Percentiles rank a stretch among this genome's conserved stretches.
These are phyloP conservation scores for Albifimbria verrucaria DNA, from an alignment of 2,329 filamentous ascomycete species.

Conservation along the genomic window DNA sequence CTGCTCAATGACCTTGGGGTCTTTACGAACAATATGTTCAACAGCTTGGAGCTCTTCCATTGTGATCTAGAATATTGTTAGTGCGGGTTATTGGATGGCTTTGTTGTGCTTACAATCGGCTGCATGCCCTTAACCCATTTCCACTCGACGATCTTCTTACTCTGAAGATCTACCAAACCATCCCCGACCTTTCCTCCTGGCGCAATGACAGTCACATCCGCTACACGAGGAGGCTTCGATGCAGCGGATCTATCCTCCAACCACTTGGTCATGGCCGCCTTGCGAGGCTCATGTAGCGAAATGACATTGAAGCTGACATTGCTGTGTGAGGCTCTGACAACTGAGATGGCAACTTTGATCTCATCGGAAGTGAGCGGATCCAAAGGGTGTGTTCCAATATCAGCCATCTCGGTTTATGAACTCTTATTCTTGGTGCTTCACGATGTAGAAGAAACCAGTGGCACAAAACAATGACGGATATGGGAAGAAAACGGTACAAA, in stretches of 20 bases:
- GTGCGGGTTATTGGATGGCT: conserved; percentile 8
- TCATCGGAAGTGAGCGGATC: conserved; percentile 47
- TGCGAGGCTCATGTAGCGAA: conserved; percentile 79
- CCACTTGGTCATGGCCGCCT: conserved; percentile 80
- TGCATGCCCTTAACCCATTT: conserved; percentile 72
- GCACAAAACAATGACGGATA: no score
- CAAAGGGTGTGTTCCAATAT: conserved; percentile 20
- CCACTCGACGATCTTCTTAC: conserved; percentile 63
- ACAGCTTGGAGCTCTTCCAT: conserved; percentile 86
- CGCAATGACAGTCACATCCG: conserved; percentile 80
- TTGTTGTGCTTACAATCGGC: conserved; percentile 68
- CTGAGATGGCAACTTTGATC: conserved; percentile 66
- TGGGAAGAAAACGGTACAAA: no score
- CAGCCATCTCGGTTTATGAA: no score
- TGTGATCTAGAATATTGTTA: conserved; percentile 58
- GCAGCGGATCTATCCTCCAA: conserved; percentile 60
- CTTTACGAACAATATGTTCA: conserved; percentile 70
- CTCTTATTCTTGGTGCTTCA: no score
- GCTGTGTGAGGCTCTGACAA: conserved; percentile 67
- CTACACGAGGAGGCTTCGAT: conserved; percentile 65
- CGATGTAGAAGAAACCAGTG: no score
- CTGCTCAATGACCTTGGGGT: conserved; percentile 86
- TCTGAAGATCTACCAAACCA: conserved; percentile 71
- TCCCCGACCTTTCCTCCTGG: conserved; percentile 78
- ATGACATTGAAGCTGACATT: conserved; percentile 83